Evolutionary conservation across 352 stramenopile genomes (phyloP), one percentile per base, ranked within the genome.

Genomic region (Globisporangium perplexum): DNA sequence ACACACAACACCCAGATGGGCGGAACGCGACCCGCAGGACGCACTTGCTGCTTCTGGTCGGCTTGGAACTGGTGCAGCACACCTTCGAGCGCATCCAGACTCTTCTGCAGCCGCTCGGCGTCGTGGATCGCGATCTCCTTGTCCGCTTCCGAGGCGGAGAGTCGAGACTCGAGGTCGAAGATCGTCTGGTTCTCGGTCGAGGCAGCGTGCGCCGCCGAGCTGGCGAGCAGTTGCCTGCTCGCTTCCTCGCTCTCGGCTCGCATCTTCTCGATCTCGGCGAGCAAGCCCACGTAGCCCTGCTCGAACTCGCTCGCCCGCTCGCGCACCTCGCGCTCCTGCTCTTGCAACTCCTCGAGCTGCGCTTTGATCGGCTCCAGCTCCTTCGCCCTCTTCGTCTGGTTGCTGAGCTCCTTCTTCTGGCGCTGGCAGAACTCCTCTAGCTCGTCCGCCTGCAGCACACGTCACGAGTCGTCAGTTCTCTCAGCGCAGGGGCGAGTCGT

Each of bases 61-160:
- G 67, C 42, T 59, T 83, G 77, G 38, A 91, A 88, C 39, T 88
- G 75, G 44, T 81, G 64, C 26, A 91, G 55, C 7, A 91, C 74
- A 12, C 65, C 66, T 55, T 89, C 77, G 2, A 91, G 64, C 3
- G 74, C 60, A 20, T 89, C 53, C 5, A 91, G 18, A 28, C 80
- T 71, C 11, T 46, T 69, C 31, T 88, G 72, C 39, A 89, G 44
- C 10, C 77, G 66, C 26, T 72, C 70, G 0, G 70, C 76, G 33
- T 91, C 80, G 57, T 87, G 71, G 7, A 79, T 41, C 2, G 80
- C 80, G 4, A 91, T 50, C 11, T 62, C 41, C 30, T 88, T 85
- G 50, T 91, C 80, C 0, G 80, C 80, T 62, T 89, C 77, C 0
- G 63, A 74, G 5, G 77, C 63, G 0, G 63, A 60, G 12, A 91